A percentile compares a stretch with the other conserved stretches of the same genome.
Conservation (phyloP, 306 rosid species). For the Oxytropis ochrocephala region DNA sequence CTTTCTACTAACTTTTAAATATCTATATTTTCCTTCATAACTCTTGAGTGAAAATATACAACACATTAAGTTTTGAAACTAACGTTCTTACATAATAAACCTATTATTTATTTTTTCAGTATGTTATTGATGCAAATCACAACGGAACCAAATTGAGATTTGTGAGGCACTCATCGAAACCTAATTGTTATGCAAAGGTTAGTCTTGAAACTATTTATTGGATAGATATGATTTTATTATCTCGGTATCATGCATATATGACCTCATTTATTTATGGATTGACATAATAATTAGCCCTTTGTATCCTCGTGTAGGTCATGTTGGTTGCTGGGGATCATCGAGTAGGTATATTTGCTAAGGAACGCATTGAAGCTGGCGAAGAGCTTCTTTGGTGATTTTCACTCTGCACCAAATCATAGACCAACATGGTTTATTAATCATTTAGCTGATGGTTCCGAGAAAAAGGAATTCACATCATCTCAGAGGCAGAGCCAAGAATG, state of each 20-base stretch:
- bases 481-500: conserved; percentile 68
- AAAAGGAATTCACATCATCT: conserved; percentile 41
- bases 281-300: neutral
- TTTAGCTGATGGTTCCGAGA: conserved; percentile 30
- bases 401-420: conserved; percentile 38
- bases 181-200: conserved; percentile 78
- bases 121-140: conserved; percentile 73
- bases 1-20: neutral
- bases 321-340: conserved; percentile 80
- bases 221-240: neutral
- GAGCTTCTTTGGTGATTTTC: conserved; percentile 80
- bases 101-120: conserved; percentile 33
- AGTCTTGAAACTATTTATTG: neutral
- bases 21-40: neutral
- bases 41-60: neutral
- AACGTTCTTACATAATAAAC: neutral
- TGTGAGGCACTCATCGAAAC: conserved; percentile 73
- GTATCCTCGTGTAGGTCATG: conserved; percentile 42
- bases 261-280: too few relatives aligned
- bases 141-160: conserved; percentile 80
- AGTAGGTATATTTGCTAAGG: conserved; percentile 78
- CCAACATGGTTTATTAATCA: conserved; percentile 68
- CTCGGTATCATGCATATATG: too few relatives aligned
- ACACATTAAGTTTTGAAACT: neutral
- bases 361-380: conserved; percentile 60